A percentile compares a stretch with the other conserved stretches of the same genome.
These are phyloP conservation scores for Chenopodium quinoa DNA, from an alignment of 148 eudicot species.

Conservation along the genomic window DNA sequence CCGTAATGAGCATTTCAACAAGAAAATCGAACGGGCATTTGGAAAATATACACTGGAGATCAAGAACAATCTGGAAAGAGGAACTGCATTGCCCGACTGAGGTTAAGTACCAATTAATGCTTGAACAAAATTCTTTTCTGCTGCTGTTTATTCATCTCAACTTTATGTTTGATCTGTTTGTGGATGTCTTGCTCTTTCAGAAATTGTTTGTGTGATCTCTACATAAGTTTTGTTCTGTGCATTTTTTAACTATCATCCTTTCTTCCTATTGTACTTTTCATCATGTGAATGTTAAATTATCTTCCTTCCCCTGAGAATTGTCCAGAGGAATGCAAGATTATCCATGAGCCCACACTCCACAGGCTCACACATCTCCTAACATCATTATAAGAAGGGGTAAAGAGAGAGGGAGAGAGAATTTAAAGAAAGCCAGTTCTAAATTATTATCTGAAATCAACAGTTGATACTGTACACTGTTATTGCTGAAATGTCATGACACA, in stretches of 20 bases:
- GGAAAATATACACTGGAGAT: conserved; percentile 94
- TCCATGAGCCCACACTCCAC: not conserved
- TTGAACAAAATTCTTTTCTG: not conserved
- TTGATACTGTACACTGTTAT: not conserved
- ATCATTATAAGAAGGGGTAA: not conserved
- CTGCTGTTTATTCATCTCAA: not conserved
- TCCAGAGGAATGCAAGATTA: not conserved
- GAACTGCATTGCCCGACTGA: conserved; percentile 97
- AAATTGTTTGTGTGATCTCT: not conserved
- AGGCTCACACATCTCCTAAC: too few species aligned
- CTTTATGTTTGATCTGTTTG: not conserved
- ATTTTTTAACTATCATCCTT: not conserved
- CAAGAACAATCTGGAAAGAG: conserved; percentile 95
- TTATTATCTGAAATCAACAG: not conserved
- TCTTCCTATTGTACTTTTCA: not conserved
- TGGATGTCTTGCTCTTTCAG: not conserved
- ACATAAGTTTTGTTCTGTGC: not conserved
- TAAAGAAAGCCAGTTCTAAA: not conserved
- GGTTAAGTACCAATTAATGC: conserved; percentile 24
- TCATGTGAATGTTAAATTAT: not conserved
- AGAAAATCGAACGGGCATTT: conserved; percentile 96
- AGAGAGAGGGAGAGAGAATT: not conserved
- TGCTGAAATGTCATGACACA: too few species aligned
- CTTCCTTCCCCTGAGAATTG: not conserved
- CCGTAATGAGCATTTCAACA: conserved; percentile 97